Evolutionary conservation across 2,329 filamentous ascomycete species (phyloP).

Genomic region (Fusarium pininemorale): DNA sequence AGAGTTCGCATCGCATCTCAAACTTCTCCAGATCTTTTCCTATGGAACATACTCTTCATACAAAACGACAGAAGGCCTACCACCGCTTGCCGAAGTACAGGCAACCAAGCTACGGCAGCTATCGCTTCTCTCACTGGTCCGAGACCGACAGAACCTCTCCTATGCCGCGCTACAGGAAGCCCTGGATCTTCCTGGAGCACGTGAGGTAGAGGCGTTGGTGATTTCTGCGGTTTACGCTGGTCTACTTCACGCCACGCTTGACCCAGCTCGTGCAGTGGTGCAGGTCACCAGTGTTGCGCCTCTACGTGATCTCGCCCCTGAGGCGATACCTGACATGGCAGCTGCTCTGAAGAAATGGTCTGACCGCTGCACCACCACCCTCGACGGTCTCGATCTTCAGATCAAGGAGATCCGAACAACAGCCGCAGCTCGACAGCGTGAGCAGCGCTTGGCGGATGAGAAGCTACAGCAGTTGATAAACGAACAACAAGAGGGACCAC

Average conservation of each 20-base stretch:
- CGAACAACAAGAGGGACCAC: slow-evolving; percentile 54
- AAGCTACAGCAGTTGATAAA: slow-evolving; percentile 60
- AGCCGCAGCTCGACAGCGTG: slow-evolving; percentile 63
- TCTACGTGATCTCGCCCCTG: slow-evolving; percentile 83
- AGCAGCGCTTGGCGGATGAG: slow-evolving; percentile 58
- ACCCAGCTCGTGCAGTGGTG: slow-evolving; percentile 78
- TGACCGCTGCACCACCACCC: slow-evolving; percentile 76
- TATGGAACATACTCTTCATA: slow-evolving; percentile 90
- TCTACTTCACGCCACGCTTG: slow-evolving; percentile 82
- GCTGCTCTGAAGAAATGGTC: slow-evolving; percentile 78
- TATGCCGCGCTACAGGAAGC: slow-evolving; percentile 74
- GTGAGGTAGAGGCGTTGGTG: slow-evolving; percentile 85
- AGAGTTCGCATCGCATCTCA: slow-evolving; percentile 72
- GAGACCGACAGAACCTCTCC: slow-evolving; percentile 72
- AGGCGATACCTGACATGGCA: slow-evolving; percentile 75
- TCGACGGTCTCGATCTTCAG: slow-evolving; percentile 79
- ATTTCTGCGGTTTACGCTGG: slow-evolving; percentile 88
- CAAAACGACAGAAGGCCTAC: slow-evolving; percentile 63
- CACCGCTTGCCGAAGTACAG: slow-evolving; percentile 77
- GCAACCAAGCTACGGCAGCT: slow-evolving; percentile 88
- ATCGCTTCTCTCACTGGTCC: slow-evolving; percentile 83
- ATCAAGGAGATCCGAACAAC: slow-evolving; percentile 71
- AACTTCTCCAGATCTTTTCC: slow-evolving; percentile 86
- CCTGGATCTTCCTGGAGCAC: slow-evolving; percentile 72
- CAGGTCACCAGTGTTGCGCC: slow-evolving; percentile 83